phyloP scores from a whole-genome alignment of 129 eudicot species.

The Chrysanthemum lavandulifolium region DNA sequence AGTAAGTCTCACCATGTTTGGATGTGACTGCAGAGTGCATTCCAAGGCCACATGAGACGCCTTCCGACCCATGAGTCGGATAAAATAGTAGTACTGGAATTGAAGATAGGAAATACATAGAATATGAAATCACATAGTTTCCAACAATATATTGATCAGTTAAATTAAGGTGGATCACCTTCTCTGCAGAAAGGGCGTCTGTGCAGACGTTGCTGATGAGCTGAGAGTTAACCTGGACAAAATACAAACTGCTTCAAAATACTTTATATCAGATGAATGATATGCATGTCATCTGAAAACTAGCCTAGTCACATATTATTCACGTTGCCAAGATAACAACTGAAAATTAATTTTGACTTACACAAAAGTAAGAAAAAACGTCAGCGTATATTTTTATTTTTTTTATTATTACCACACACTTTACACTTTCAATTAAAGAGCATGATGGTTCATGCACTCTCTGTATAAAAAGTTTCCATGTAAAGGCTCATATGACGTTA shows the following conservation, averaged over 20 bases:
- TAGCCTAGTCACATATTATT: too few relatives aligned
- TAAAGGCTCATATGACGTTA: not conserved
- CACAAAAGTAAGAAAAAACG: too few relatives aligned
- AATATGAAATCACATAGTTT: not conserved
- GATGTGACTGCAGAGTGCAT: conserved; percentile 97
- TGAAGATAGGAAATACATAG: not conserved
- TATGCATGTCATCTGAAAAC: not conserved
- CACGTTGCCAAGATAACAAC: too few relatives aligned
- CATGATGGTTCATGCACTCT: not conserved
- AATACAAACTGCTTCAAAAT: not conserved
- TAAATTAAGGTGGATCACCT: conserved; percentile 42
- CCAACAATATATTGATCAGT: not conserved
- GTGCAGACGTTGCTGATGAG: conserved; percentile 94
- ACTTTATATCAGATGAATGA: not conserved
- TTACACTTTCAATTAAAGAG: too few relatives aligned
- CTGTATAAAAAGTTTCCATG: not conserved
- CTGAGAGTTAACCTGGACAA: conserved; percentile 67
- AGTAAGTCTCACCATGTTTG: conserved; percentile 59
- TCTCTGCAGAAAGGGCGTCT: conserved; percentile 93
- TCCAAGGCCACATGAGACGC: conserved; percentile 98
- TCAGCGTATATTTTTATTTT: too few relatives aligned
- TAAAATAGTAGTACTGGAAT: conserved; percentile 73
- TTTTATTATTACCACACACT: too few relatives aligned
- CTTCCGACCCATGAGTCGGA: conserved; percentile 96
- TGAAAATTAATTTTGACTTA: too few relatives aligned